Evolutionary conservation across 768 basidiomycete genomes (phyloP).

Genomic region (Zangia roseola): DNA sequence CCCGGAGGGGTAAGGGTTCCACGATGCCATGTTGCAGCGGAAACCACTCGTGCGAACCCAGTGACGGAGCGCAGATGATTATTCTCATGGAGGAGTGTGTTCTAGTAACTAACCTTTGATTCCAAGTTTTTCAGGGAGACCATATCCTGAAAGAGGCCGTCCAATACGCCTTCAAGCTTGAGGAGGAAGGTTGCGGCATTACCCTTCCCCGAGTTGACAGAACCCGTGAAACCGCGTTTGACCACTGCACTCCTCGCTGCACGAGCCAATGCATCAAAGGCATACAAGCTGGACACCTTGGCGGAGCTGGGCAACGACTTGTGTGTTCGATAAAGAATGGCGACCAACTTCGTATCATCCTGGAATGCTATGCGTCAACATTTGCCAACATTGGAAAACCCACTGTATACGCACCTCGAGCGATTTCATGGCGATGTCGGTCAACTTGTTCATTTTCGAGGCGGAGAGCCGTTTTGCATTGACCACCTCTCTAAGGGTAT

Average conservation of each 20-base stretch:
- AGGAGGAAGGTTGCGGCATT: constrained; percentile 81
- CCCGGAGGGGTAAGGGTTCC: constrained; percentile 3
- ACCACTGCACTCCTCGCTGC: constrained; percentile 68
- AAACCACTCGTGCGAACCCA: constrained; percentile 11
- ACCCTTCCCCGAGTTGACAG: constrained; percentile 55
- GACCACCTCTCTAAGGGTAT: constrained; percentile 77
- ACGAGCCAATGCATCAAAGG: constrained; percentile 89
- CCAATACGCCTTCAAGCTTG: constrained; percentile 88
- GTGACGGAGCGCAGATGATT: not conserved
- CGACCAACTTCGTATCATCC: constrained; percentile 86
- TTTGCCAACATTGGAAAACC: not conserved
- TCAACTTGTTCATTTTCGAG: constrained; percentile 79
- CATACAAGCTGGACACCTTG: constrained; percentile 89
- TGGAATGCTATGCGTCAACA: constrained; percentile 30
- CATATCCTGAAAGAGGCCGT: constrained; percentile 88
- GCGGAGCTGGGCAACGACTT: constrained; percentile 63
- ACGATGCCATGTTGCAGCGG: constrained; percentile 2
- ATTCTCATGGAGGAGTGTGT: constrained; percentile 7
- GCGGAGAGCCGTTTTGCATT: constrained; percentile 81
- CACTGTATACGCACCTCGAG: constrained; percentile 59
- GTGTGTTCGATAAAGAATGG: constrained; percentile 86
- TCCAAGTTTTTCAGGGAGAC: constrained; percentile 60
- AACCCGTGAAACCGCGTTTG: constrained; percentile 61
- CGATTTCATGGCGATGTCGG: constrained; percentile 71
- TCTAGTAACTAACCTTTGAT: constrained; percentile 73